Percentiles rank a stretch among this genome's conserved stretches.
Evolutionary conservation across 352 stramenopile species (phyloP).

Genomic region (Blastocystis sp.): DNA sequence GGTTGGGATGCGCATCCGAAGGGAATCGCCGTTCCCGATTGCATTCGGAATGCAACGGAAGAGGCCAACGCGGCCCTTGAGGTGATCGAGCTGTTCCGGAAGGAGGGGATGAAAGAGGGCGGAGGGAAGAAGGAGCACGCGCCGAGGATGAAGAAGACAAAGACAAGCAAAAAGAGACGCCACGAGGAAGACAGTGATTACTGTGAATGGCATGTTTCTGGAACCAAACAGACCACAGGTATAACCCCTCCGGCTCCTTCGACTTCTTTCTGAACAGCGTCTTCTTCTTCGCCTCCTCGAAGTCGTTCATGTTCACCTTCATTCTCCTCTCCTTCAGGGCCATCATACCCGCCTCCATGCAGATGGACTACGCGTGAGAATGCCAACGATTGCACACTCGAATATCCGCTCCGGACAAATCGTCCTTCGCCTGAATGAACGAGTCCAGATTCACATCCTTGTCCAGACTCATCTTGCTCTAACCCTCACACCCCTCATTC

Average conservation of each 20-base stretch:
- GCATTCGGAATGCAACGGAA: neutral
- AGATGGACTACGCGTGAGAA: slow-evolving; percentile 83
- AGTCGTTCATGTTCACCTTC: slow-evolving; percentile 98
- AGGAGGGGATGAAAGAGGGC: neutral
- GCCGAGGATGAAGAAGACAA: neutral
- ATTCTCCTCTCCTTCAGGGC: slow-evolving; percentile 96
- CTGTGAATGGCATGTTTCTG: slow-evolving; percentile 25
- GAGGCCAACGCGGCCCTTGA: neutral
- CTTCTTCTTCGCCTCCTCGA: slow-evolving; percentile 99
- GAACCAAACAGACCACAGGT: slow-evolving; percentile 81
- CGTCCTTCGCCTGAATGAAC: slow-evolving; percentile 99
- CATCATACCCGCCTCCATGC: slow-evolving; percentile 96
- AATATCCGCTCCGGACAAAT: slow-evolving; percentile 98
- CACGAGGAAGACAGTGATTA: neutral
- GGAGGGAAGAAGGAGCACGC: neutral
- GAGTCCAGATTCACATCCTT: slow-evolving; percentile 98
- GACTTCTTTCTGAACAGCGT: slow-evolving; percentile 99
- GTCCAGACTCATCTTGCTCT: slow-evolving; percentile 88
- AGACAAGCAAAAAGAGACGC: neutral
- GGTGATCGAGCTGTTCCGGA: neutral
- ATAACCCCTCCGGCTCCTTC: slow-evolving; percentile 97
- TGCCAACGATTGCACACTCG: slow-evolving; percentile 74
- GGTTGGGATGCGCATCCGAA: neutral
- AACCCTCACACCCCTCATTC: neutral
- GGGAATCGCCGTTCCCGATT: neutral